phyloP scores from a whole-genome alignment of 192 early-diverging fungal genomes.

The Rhizophagus prolifer region DNA sequence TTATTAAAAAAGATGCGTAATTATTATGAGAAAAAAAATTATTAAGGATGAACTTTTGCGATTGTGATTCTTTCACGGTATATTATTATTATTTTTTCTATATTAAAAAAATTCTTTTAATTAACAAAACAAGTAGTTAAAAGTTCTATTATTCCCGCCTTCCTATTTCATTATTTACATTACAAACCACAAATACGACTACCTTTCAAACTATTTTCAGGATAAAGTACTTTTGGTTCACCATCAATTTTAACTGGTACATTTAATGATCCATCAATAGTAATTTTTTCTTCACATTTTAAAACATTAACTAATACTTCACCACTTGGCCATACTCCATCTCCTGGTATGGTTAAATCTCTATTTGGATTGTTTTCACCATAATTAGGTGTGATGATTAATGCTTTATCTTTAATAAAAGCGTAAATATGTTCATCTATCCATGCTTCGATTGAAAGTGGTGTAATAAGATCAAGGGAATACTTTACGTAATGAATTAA shows the following conservation, averaged over 20 bases:
- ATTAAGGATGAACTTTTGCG: too few species aligned
- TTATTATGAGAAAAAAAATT: too few species aligned
- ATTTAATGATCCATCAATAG: background rate
- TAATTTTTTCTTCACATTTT: constrained; percentile 10
- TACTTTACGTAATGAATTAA: constrained; percentile 23
- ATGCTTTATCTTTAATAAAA: constrained; percentile 26
- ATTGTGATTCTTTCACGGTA: too few species aligned
- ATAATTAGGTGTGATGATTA: constrained; percentile 31
- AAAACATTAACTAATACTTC: background rate
- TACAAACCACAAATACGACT: background rate
- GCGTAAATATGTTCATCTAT: constrained; percentile 32
- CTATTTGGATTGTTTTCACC: constrained; percentile 16
- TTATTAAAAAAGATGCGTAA: too few species aligned
- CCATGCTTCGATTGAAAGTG: background rate
- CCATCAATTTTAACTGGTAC: constrained; percentile 2
- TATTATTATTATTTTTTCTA: too few species aligned
- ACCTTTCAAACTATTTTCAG: background rate
- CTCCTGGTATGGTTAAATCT: background rate
- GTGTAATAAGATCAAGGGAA: background rate
- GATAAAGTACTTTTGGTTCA: constrained; percentile 17
- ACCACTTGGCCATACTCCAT: background rate
- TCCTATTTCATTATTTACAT: background rate
- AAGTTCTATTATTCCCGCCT: too few species aligned
- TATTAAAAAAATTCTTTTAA: too few species aligned
- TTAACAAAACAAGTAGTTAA: too few species aligned